Percentiles rank a stretch among this genome's conserved stretches.
Evolutionary conservation across 352 stramenopile species (phyloP).

Genomic region (Phytophthora idaei): DNA sequence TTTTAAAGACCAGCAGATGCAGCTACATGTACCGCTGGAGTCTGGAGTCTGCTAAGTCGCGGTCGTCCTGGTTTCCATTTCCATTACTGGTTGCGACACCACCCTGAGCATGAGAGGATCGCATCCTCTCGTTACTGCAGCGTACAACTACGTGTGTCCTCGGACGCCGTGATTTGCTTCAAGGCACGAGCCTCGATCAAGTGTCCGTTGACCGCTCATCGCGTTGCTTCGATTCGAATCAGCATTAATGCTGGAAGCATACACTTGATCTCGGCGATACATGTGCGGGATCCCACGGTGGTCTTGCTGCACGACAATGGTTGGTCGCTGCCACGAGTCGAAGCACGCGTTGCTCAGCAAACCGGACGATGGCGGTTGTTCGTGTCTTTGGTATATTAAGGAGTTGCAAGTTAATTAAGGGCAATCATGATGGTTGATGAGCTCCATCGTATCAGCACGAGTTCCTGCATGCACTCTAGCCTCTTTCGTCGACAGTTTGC

Average conservation of each 20-base stretch:
- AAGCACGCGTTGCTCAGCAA: slow-evolving; percentile 32
- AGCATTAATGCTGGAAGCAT: slow-evolving; percentile 7
- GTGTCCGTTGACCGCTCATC: slow-evolving; percentile 15
- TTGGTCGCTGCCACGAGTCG: slow-evolving; percentile 29
- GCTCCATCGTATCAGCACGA: slow-evolving; percentile 11
- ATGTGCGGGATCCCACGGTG: slow-evolving; percentile 23
- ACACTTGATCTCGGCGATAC: slow-evolving; percentile 24
- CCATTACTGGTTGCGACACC: slow-evolving; percentile 21
- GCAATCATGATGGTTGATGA: slow-evolving; percentile 3
- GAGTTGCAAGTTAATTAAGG: not conserved
- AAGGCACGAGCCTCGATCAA: slow-evolving; percentile 21
- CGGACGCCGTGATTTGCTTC: slow-evolving; percentile 27
- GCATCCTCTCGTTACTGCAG: slow-evolving; percentile 13
- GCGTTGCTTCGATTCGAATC: slow-evolving; percentile 10
- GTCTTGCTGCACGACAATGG: slow-evolving; percentile 26
- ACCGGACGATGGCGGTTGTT: not conserved
- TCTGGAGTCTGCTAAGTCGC: too few relatives aligned
- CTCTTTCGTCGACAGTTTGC: slow-evolving; percentile 1
- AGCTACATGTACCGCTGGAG: not conserved
- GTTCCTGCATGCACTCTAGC: not conserved
- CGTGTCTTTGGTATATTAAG: not conserved
- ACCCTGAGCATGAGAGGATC: slow-evolving; percentile 11
- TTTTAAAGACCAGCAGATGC: not conserved
- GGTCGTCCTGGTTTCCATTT: slow-evolving; percentile 1
- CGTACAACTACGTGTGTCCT: slow-evolving; percentile 29